Conservation (phyloP, 1,284 basidiomycete species). For the Tylopilus sp. region DNA sequence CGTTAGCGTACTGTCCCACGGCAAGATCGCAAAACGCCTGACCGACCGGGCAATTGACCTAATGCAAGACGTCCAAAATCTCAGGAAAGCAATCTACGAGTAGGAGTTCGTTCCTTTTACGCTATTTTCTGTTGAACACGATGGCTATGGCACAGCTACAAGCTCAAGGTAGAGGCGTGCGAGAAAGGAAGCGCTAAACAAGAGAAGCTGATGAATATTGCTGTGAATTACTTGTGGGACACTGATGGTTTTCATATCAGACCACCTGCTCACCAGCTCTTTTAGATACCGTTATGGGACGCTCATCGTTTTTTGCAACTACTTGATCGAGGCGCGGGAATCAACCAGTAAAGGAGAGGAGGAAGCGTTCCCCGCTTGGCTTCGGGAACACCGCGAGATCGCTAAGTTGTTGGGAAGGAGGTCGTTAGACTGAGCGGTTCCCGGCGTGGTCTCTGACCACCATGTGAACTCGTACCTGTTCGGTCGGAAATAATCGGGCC, state of each 20-base stretch:
- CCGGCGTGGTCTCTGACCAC: background rate
- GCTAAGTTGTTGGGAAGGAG: constrained; percentile 69
- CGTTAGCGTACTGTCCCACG: constrained; percentile 83
- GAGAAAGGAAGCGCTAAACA: constrained; percentile 78
- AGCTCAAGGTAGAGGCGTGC: constrained; percentile 82
- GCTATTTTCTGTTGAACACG: constrained; percentile 1
- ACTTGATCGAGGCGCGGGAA: constrained; percentile 78
- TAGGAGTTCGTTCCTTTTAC: constrained; percentile 32
- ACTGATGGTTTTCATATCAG: constrained; percentile 1
- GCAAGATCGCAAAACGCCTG: constrained; percentile 90
- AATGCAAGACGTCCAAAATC: constrained; percentile 93
- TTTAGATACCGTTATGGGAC: constrained; percentile 81
- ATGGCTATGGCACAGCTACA: constrained; percentile 58
- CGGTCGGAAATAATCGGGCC: background rate
- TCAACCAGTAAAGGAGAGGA: constrained; percentile 38
- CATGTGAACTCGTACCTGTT: constrained; percentile 7
- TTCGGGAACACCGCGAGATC: constrained; percentile 81
- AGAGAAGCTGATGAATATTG: constrained; percentile 67
- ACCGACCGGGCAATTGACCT: constrained; percentile 87
- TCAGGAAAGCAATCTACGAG: constrained; percentile 91
- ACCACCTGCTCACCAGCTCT: constrained; percentile 1
- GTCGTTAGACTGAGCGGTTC: constrained; percentile 60
- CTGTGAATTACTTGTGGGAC: constrained; percentile 81
- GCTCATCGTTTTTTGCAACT: constrained; percentile 94
- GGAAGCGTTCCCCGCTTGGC: constrained; percentile 77